Evolutionary conservation across 495 filamentous ascomycete genomes (phyloP).

Genomic region (Choiromyces venosus): DNA sequence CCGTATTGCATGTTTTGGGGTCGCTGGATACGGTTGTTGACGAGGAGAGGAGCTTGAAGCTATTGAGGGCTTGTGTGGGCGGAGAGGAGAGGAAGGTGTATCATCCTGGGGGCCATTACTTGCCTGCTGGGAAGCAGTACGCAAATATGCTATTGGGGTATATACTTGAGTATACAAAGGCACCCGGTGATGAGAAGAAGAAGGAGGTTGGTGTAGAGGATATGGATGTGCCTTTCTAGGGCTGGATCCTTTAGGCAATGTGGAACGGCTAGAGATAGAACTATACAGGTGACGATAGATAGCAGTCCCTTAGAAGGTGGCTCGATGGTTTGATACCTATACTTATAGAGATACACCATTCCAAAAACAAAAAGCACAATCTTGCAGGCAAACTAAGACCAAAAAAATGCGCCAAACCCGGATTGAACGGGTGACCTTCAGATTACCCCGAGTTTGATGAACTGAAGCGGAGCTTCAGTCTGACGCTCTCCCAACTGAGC

Average conservation of each 20-base stretch:
- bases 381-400: neutral
- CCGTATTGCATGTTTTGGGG: constrained; percentile 75
- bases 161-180: constrained; percentile 46
- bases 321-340: neutral
- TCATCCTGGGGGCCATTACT: constrained; percentile 90
- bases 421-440: constrained; percentile 33
- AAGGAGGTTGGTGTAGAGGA: constrained; percentile 56
- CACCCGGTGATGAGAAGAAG: constrained; percentile 45
- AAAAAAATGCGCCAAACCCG: constrained; percentile 32
- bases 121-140: constrained; percentile 76
- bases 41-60: constrained; percentile 58
- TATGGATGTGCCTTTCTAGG: constrained; percentile 62
- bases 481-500: constrained; percentile 41
- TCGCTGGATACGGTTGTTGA: constrained; percentile 84
- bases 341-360: neutral
- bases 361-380: neutral
- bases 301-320: neutral
- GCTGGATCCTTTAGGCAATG: neutral
- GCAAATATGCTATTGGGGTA: constrained; percentile 68
- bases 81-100: constrained; percentile 57
- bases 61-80: constrained; percentile 64
- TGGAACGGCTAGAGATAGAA: neutral
- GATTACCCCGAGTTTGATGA: constrained; percentile 15
- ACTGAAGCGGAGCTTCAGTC: constrained; percentile 26
- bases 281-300: neutral